Base-by-base conservation (phyloP, 2,329 filamentous ascomycete species). In the Paecilomyces variotii region DNA sequence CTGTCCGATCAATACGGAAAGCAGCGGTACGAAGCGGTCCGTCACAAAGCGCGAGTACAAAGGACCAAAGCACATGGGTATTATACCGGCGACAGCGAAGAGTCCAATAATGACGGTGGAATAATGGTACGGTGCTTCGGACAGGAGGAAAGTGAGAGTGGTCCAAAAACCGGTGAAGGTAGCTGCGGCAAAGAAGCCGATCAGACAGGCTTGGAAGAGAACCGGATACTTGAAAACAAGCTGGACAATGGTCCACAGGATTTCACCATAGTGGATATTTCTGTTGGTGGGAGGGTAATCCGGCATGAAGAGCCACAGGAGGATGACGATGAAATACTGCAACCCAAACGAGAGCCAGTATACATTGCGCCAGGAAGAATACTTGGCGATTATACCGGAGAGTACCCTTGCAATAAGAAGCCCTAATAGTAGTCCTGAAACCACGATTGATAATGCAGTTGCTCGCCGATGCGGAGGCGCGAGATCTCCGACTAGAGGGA, bases 261-360 rank as follows among this genome's bases (percentile, higher is more conserved):
- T 84, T 1, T 77, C 75, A 61, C 84, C 80, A 69, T 92, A 93
- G 60, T 83, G 84, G 0, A 84, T 83, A 1, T 77, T 74, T 0
- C 84, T 85, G 67, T 91, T 92, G 3, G 88, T 88, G 1, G 83
- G 81, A 0, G 89, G 90, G 64, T 94, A 94, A 70, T 92, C 88
- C 0, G 89, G 89, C 86, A 94, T 87, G 72, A 86, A 89, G 52
- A 85, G 69, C 77, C 84, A 92, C 4, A 93, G 81, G 0, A 87
- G 73, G 5, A 77, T 63, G 58, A 87, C 82, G 61, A 93, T 86
- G 7, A 84, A 67, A 65, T 84, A 87, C 72, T 94, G 90, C 0
- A 89, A 76, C 0, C 80, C 89, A 4, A 92, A 82, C 0, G 87
- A 82, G 60, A 92, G 78, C 88, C 88, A 93, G 76, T 91, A 94